phyloP scores from a whole-genome alignment of 2,329 filamentous ascomycete species.

The Colletotrichum spinosum region DNA sequence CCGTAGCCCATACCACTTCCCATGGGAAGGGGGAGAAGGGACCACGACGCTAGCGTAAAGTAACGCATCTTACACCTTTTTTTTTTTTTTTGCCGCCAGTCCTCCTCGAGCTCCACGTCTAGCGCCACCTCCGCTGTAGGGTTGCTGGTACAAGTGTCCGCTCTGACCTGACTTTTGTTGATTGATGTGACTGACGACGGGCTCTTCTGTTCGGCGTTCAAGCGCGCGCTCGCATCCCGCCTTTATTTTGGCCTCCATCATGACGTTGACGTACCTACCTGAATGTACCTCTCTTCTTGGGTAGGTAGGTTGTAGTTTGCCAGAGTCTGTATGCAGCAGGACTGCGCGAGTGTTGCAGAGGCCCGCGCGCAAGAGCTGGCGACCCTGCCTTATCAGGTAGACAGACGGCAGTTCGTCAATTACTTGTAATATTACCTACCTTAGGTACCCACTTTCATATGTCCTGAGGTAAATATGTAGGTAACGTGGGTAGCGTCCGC shows the following conservation, averaged over 20 bases:
- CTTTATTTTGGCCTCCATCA: conserved; percentile 21
- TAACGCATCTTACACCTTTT: no score
- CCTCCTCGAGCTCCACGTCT: conserved; percentile 31
- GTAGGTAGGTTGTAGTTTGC: no score
- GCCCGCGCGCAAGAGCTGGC: no score
- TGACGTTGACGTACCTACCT: background rate
- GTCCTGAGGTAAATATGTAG: no score
- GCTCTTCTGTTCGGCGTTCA: background rate
- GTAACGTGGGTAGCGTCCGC: no score
- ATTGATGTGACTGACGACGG: conserved; percentile 9
- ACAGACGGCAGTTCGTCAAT: no score
- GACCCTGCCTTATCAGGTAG: no score
- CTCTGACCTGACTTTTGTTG: background rate
- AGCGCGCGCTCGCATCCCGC: conserved; percentile 10
- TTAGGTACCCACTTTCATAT: no score
- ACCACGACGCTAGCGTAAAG: no score
- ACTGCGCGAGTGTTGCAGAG: no score
- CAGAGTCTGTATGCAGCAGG: no score
- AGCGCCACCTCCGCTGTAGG: conserved; percentile 11
- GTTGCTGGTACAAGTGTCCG: background rate
- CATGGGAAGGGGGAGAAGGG: background rate
- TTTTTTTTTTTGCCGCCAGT: conserved; percentile 1
- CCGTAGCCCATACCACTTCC: conserved; percentile 11
- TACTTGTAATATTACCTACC: no score
- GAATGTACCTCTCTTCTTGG: conserved; percentile 24